Evolutionary conservation across 805 yeast genomes (phyloP).

Genomic region (Suhomyces vadensis): DNA sequence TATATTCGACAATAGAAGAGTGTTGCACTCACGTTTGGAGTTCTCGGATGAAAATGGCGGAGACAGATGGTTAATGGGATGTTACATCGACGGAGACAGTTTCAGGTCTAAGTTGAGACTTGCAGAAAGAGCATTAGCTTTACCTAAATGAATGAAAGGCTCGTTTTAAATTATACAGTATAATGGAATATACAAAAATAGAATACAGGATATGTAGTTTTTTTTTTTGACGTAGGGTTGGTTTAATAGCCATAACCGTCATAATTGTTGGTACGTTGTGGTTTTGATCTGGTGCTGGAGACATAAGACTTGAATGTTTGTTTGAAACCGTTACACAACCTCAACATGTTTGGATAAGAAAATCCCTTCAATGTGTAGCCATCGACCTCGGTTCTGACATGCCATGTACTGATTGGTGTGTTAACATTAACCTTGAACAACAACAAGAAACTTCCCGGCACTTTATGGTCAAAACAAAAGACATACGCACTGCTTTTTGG

Average conservation of each 20-base stretch:
- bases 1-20: conserved; percentile 68
- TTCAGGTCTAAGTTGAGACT: conserved; percentile 59
- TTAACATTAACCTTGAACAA: conserved; percentile 79
- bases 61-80: conserved; percentile 72
- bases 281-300: conserved; percentile 19
- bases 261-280: conserved; percentile 18
- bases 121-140: background rate
- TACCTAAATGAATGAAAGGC: background rate
- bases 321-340: conserved; percentile 94
- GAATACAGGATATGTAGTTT: conserved; percentile 2
- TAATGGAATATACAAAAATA: conserved; percentile 7
- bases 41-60: conserved; percentile 47
- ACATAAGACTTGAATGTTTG: conserved; percentile 48
- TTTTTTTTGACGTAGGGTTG: too few species aligned
- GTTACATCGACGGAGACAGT: conserved; percentile 71
- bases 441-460: conserved; percentile 91
- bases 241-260: conserved; percentile 26
- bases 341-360: conserved; percentile 84
- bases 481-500: conserved; percentile 88
- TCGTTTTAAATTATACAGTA: conserved; percentile 3
- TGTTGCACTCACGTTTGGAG: conserved; percentile 60
- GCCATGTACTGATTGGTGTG: conserved; percentile 78
- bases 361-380: conserved; percentile 81
- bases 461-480: conserved; percentile 84
- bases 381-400: conserved; percentile 83